These are phyloP conservation scores for Aspergillus chevalieri DNA, from an alignment of 2,329 filamentous ascomycete genomes.

Conservation along the genomic window DNA sequence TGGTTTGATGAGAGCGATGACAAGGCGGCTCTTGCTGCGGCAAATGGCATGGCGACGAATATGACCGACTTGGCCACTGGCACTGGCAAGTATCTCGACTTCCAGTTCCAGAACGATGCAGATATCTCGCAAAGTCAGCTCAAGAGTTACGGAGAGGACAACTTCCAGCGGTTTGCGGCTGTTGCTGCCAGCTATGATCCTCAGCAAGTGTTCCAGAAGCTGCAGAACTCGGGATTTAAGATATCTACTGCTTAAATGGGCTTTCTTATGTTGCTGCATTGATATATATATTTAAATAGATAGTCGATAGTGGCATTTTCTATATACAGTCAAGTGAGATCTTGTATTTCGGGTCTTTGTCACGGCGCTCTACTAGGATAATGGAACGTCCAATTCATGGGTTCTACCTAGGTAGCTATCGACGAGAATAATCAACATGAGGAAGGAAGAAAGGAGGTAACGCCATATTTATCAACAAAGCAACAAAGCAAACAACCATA, in stretches of 20 bases:
- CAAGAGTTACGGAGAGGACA: conserved; percentile 1
- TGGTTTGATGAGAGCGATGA: neutral
- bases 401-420: too few species aligned
- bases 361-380: too few species aligned
- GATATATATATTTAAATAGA: neutral
- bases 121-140: conserved; percentile 1
- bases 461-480: too few species aligned
- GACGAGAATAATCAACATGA: too few species aligned
- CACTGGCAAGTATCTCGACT: neutral
- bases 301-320: neutral
- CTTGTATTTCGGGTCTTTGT: neutral
- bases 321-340: neutral
- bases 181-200: conserved; percentile 1
- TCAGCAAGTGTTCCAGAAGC: conserved; percentile 1
- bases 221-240: neutral
- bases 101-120: neutral
- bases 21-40: too few species aligned
- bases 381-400: too few species aligned
- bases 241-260: neutral
- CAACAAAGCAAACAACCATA: too few species aligned
- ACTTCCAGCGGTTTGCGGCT: neutral
- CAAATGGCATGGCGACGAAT: neutral
- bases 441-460: too few species aligned
- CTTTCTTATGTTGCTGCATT: neutral
- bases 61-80: neutral